These are phyloP conservation scores for Cercospora brassicicola DNA, from an alignment of 2,329 filamentous ascomycete species.

Conservation along the genomic window DNA sequence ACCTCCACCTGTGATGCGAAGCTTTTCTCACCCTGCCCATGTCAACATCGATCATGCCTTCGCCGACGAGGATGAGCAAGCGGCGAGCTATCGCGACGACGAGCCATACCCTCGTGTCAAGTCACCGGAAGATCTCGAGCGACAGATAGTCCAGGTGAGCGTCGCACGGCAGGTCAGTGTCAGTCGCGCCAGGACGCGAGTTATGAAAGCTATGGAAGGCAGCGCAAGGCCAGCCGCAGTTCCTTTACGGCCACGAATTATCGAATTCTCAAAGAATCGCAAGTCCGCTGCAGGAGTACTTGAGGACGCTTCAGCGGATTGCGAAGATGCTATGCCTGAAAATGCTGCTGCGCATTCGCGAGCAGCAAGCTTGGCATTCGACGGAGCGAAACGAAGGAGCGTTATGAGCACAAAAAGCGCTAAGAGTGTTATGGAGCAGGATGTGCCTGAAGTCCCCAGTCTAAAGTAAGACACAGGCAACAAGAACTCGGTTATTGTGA, in stretches of 20 bases:
- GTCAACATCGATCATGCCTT: neutral
- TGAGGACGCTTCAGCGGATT: conserved; percentile 23
- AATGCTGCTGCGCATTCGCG: conserved; percentile 16
- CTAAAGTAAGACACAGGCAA: neutral
- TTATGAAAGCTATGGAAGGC: conserved; percentile 27
- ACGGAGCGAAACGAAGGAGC: conserved; percentile 1
- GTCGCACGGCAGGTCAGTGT: conserved; percentile 37
- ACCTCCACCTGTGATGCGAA: conserved; percentile 5
- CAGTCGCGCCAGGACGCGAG: conserved; percentile 27
- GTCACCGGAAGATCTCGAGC: conserved; percentile 31
- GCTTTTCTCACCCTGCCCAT: neutral
- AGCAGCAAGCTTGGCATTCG: conserved; percentile 14
- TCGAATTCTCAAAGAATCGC: conserved; percentile 36
- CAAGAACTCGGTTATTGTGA: neutral
- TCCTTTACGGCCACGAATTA: conserved; percentile 36
- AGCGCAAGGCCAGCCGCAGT: conserved; percentile 29
- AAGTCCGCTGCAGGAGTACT: conserved; percentile 38
- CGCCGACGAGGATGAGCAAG: neutral
- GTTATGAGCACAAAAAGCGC: neutral
- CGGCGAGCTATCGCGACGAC: neutral
- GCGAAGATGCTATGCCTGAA: conserved; percentile 11
- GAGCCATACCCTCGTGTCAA: conserved; percentile 27
- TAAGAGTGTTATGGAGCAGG: neutral
- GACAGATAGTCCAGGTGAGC: conserved; percentile 35
- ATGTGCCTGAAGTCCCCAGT: neutral